Conservation (phyloP, 2,329 filamentous ascomycete genomes). For the Apiospora marii region DNA sequence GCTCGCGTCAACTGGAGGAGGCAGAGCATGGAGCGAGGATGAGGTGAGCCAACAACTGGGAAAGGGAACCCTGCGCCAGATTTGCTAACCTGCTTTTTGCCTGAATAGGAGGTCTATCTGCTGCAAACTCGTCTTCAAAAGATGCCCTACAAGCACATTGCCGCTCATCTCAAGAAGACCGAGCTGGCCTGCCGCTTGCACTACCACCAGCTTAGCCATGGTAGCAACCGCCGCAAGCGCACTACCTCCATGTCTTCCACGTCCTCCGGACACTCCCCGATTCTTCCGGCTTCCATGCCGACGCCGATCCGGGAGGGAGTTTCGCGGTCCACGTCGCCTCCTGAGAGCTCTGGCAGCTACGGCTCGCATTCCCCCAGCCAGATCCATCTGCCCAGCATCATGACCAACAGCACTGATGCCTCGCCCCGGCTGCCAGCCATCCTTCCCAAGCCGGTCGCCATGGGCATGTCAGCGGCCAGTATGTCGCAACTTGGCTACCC, state of each 20-base stretch:
- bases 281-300: constrained; percentile 54
- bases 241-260: constrained; percentile 74
- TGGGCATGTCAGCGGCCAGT: constrained; percentile 41
- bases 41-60: constrained; percentile 64
- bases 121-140: constrained; percentile 85
- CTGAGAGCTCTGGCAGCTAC: constrained; percentile 54
- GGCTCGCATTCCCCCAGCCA: constrained; percentile 52
- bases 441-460: constrained; percentile 69
- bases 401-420: constrained; percentile 49
- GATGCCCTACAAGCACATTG: constrained; percentile 92
- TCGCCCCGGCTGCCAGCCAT: constrained; percentile 66
- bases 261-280: constrained; percentile 60
- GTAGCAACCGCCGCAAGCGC: constrained; percentile 81
- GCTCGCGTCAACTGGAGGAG: constrained; percentile 74
- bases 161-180: constrained; percentile 84
- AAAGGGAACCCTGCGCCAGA: not conserved
- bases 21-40: constrained; percentile 85
- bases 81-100: constrained; percentile 29
- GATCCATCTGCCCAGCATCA: constrained; percentile 63
- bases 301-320: constrained; percentile 60
- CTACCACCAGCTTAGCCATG: constrained; percentile 85
- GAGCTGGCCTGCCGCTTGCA: constrained; percentile 87
- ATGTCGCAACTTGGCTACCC: constrained; percentile 49
- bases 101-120: constrained; percentile 77
- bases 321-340: constrained; percentile 58